Conservation (phyloP, 2,329 filamentous ascomycete species). For the Leptoxyphium fumago region DNA sequence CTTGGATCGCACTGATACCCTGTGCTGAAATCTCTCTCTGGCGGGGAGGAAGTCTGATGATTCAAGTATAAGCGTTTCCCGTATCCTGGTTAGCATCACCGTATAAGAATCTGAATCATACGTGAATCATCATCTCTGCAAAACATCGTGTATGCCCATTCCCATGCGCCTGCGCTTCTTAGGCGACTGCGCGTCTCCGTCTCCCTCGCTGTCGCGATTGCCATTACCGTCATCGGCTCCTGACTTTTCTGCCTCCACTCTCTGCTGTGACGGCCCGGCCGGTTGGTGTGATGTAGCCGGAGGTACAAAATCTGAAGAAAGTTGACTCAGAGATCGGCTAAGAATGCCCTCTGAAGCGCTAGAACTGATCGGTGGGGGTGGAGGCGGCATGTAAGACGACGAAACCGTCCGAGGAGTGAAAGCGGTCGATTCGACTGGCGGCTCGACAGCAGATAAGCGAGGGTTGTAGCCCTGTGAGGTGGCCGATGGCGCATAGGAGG, state of each 20-base stretch:
- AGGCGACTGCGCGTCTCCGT: slow-evolving; percentile 5
- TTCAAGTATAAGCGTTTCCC: no score
- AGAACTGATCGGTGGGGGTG: no score
- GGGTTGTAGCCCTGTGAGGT: slow-evolving; percentile 3
- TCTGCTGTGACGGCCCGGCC: slow-evolving; percentile 7
- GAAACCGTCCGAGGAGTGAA: slow-evolving; percentile 10
- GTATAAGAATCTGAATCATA: no score
- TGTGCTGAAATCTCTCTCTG: no score
- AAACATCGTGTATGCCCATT: slow-evolving; percentile 15
- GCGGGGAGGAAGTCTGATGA: no score
- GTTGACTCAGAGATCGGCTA: slow-evolving; percentile 11
- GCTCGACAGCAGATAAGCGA: slow-evolving; percentile 9
- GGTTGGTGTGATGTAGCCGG: background rate
- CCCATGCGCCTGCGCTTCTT: slow-evolving; percentile 17
- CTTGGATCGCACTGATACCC: no score
- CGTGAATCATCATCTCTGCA: slow-evolving; percentile 10
- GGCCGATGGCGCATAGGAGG: slow-evolving; percentile 1
- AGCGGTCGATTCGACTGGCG: slow-evolving; percentile 12
- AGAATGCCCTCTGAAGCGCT: slow-evolving; percentile 1
- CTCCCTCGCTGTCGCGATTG: slow-evolving; percentile 4
- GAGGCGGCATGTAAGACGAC: no score
- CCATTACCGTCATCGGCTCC: no score
- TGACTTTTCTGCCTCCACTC: slow-evolving; percentile 3
- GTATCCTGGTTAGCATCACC: no score
- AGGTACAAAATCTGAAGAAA: slow-evolving; percentile 1